Evolutionary conservation across 2,329 filamentous ascomycete species (phyloP), one percentile per base, ranked within the genome.

Genomic region (Clarireedia paspali): DNA sequence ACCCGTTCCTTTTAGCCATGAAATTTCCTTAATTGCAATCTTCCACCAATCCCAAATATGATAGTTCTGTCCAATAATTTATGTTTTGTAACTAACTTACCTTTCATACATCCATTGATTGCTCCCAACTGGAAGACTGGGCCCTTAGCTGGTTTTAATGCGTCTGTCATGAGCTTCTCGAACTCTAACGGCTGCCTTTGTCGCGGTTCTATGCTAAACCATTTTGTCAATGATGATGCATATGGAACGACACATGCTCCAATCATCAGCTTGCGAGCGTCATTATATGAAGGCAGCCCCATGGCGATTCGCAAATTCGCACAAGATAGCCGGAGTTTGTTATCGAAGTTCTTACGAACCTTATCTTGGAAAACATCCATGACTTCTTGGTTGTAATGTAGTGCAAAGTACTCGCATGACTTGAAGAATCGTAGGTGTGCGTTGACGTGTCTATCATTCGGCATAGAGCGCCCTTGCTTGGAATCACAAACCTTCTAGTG

Each of bases 91-190:
- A 26, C 20, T 9, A n/a, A n/a, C n/a, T n/a, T n/a, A 17, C n/a
- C 12, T 17, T 12, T 17, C 12, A 14, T 36, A 15, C 20, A n/a
- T 27, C 10, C 30, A 1, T 12, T 36, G 17, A 20, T 2, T 23
- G 4, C 5, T 26, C 27, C 4, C 30, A 4, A 12, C 0, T 4
- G 12, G 2, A 34, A 4, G 30, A 34, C 3, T 4, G 30, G 4
- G 9, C 30, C 30, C 30, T 34, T 12, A 34, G 30, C 6, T 12
- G 39, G 9, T 17, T 3, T 42, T 20, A 14, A 42, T 17, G 39
- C 2, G 0, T 63, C 57, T 2, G 48, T 40, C 17, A 63, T 6
- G 14, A 58, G 56, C 1, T 30, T 44, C 23, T 50, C 39, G 9
- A 60, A 30, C 24, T 56, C 49, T 57, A 62, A 20, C 15, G 40